phyloP scores from a whole-genome alignment of 768 basidiomycete genomes.

The Podaxis carcinomalis region DNA sequence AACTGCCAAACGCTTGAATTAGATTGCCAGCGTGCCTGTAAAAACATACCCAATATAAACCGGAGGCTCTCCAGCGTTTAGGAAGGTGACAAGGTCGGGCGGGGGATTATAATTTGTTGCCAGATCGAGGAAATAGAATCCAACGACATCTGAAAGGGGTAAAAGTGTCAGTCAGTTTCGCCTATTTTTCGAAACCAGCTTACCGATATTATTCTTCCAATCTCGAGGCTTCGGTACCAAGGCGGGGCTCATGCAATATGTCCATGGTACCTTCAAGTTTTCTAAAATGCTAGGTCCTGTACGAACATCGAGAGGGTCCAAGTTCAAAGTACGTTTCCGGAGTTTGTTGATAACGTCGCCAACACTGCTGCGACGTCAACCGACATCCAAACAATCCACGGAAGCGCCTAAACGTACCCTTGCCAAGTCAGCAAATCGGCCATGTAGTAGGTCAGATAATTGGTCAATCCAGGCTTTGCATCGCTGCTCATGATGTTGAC shows the following conservation, averaged over 20 bases:
- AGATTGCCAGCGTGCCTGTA: not conserved
- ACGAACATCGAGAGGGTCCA: constrained; percentile 42
- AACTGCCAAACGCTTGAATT: constrained; percentile 28
- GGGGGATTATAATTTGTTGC: constrained; percentile 44
- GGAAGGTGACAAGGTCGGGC: constrained; percentile 42
- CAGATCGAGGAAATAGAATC: constrained; percentile 60
- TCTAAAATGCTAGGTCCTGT: constrained; percentile 51
- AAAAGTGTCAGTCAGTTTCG: not conserved
- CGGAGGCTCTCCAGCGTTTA: constrained; percentile 45
- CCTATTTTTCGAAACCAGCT: not conserved
- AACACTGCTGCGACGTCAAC: constrained; percentile 29
- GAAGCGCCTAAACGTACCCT: constrained; percentile 33
- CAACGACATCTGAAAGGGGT: constrained; percentile 44
- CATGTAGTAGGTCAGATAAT: constrained; percentile 54
- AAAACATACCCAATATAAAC: constrained; percentile 53
- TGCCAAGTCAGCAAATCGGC: constrained; percentile 60
- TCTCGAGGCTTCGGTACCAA: constrained; percentile 58
- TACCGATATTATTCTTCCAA: constrained; percentile 62
- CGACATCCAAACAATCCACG: not conserved
- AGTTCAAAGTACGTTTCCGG: constrained; percentile 41
- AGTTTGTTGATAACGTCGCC: constrained; percentile 59
- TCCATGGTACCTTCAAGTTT: constrained; percentile 53
- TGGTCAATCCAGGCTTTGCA: constrained; percentile 47
- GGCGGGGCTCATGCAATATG: constrained; percentile 58
- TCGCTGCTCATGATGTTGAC: constrained; percentile 56